phyloP scores from a whole-genome alignment of 2,329 filamentous ascomycete species.

The Sclerotinia trifoliorum region DNA sequence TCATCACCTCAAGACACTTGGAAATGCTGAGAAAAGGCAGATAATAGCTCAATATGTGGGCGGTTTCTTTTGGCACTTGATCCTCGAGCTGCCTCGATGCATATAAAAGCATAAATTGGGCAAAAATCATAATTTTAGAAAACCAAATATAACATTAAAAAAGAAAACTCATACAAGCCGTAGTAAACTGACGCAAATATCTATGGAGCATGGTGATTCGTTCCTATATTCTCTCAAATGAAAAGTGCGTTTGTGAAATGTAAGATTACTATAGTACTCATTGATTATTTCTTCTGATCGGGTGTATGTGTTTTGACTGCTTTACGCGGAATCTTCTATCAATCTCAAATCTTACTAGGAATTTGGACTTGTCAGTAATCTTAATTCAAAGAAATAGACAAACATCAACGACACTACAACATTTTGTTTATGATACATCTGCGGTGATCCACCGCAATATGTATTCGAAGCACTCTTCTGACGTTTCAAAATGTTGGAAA shows the following conservation, averaged over 20 bases:
- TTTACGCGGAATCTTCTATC: not conserved
- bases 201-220: not conserved
- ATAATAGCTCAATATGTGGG: not conserved
- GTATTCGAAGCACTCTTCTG: not conserved
- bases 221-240: not conserved
- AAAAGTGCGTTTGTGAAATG: not conserved
- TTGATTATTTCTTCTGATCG: not conserved
- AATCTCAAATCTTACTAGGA: not conserved
- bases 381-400: not conserved
- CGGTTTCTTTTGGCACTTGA: not conserved
- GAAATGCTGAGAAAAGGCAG: not conserved
- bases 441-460: not conserved
- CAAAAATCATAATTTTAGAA: not conserved
- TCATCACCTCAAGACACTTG: not conserved
- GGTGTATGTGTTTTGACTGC: not conserved
- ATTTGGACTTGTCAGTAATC: not conserved
- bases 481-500: not conserved
- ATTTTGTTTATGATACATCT: not conserved
- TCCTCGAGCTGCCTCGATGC: not conserved
- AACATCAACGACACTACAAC: not conserved
- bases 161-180: not conserved
- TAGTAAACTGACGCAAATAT: not conserved
- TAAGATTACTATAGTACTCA: not conserved
- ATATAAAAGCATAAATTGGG: not conserved
- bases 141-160: not conserved